Percentiles rank a stretch among this genome's conserved stretches.
Conservation (phyloP, 192 early-diverging fungal genomes). For the Bifiguratus adelaidae region DNA sequence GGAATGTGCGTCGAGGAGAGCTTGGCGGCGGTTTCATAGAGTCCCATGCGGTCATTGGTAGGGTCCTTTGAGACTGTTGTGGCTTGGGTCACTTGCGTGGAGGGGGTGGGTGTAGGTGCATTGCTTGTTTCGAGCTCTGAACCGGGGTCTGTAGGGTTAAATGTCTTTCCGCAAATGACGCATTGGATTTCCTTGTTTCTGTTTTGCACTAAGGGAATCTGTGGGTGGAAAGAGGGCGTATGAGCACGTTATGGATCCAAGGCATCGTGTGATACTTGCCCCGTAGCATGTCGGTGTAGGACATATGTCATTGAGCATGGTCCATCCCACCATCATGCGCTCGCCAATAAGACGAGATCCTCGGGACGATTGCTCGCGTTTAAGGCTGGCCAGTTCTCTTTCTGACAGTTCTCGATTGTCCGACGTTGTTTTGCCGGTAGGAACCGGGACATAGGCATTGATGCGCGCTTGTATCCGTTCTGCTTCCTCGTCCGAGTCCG, state of each 20-base stretch:
- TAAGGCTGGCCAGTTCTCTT: not conserved
- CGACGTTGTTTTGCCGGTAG: no score
- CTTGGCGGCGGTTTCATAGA: no score
- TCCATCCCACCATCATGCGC: slow-evolving; percentile 43
- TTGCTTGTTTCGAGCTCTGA: not conserved
- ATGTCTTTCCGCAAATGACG: slow-evolving; percentile 18
- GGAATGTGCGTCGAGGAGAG: no score
- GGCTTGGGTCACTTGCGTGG: not conserved
- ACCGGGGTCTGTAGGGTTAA: slow-evolving; percentile 1
- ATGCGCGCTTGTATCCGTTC: no score
- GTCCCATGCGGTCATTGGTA: not conserved
- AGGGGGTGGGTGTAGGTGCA: not conserved
- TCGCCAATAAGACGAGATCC: slow-evolving; percentile 42
- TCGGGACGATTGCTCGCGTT: slow-evolving; percentile 31
- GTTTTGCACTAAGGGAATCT: slow-evolving; percentile 19
- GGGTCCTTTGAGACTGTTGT: not conserved
- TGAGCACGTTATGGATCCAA: not conserved
- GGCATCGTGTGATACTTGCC: slow-evolving; percentile 15
- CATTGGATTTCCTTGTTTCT: slow-evolving; percentile 14
- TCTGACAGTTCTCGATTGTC: no score
- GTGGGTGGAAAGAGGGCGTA: not conserved
- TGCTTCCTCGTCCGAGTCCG: not conserved
- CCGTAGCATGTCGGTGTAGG: slow-evolving; percentile 33
- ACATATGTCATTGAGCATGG: slow-evolving; percentile 44
- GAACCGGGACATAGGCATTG: no score